Base-by-base conservation (phyloP, 768 basidiomycete genomes). In the Mycena rosella region DNA sequence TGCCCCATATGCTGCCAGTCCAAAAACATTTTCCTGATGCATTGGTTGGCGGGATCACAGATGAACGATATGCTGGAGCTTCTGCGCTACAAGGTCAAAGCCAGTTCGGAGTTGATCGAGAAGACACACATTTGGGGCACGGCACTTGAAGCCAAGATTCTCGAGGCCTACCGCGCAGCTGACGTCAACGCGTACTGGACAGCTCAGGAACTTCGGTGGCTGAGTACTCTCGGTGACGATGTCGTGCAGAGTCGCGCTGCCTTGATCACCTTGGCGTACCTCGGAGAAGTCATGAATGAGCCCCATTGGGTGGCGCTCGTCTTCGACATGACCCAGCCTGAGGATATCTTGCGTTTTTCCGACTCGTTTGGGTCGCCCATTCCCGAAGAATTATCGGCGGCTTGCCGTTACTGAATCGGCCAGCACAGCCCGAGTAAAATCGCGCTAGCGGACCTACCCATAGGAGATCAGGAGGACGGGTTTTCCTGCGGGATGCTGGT, bases 61-160 rank as follows among this genome's bases (percentile, higher is more conserved):
- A 44, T 48, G 44, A 51, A 65, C 38, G 63, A 65, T 24, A 61
- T 65, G 64, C 64, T 65, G 5, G 56, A 65, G 40, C 51, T 65
- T 1, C 24, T 65, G 5, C 64, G 53, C 11, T 49, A 54, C 32
- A 51, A 65, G 27, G 22, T 65, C 49, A 30, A 53, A 29, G 22
- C 1, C 30, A 22, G 22, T 36, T 34, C 38, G 1, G 14, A 10
- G 1, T 26, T 51, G 56, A 10, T 5, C 3, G 15, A 34, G 20
- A 51, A 53, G 18, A 7, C 32, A 26, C 64, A 57, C n/a, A 22
- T 65, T 24, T 32, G 27, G 47, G 57, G 57, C 13, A 24, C 20
- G 6, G 29, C 32, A 1, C 38, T 65, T 1, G 49, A 13, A 2
- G 20, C 56, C 2, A 65, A 59, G 30, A 29, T 59, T 20, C 17